These are phyloP conservation scores for Teratosphaeria viscida DNA, from an alignment of 2,329 filamentous ascomycete genomes.

Conservation along the genomic window DNA sequence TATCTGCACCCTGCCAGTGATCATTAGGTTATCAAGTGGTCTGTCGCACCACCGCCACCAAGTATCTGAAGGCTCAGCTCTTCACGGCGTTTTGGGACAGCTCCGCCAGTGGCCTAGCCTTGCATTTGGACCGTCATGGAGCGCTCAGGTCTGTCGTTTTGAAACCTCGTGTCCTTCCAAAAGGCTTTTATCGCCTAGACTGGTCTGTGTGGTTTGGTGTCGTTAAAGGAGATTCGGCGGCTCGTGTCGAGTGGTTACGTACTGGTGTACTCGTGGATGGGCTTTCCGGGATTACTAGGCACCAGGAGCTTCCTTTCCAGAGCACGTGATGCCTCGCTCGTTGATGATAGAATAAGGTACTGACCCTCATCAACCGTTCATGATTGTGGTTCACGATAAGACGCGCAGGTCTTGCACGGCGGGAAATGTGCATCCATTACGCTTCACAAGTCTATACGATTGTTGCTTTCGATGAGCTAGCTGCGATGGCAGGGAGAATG, in stretches of 20 bases:
- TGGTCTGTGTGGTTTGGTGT: not conserved
- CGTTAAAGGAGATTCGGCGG: not conserved
- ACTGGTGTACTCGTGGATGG: not conserved
- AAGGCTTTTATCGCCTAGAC: not conserved
- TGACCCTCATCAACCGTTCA: too few relatives aligned
- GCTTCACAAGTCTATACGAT: too few relatives aligned
- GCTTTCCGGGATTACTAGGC: not conserved
- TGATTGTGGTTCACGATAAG: too few relatives aligned
- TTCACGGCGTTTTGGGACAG: not conserved
- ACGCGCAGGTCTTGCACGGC: too few relatives aligned
- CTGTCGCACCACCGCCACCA: not conserved
- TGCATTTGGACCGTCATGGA: not conserved
- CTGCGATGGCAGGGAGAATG: too few relatives aligned
- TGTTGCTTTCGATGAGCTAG: too few relatives aligned
- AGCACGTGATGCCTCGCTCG: not conserved
- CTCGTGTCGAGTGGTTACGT: not conserved
- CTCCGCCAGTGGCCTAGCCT: not conserved
- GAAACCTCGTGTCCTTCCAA: not conserved
- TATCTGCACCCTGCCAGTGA: not conserved
- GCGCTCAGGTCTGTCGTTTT: not conserved
- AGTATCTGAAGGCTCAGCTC: not conserved
- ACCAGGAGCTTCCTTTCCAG: not conserved
- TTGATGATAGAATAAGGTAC: not conserved
- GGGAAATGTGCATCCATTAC: too few relatives aligned
- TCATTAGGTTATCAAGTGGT: not conserved